Base-by-base conservation (phyloP, 1,139 yeast genomes). In the Hyphopichia khmerensis region DNA sequence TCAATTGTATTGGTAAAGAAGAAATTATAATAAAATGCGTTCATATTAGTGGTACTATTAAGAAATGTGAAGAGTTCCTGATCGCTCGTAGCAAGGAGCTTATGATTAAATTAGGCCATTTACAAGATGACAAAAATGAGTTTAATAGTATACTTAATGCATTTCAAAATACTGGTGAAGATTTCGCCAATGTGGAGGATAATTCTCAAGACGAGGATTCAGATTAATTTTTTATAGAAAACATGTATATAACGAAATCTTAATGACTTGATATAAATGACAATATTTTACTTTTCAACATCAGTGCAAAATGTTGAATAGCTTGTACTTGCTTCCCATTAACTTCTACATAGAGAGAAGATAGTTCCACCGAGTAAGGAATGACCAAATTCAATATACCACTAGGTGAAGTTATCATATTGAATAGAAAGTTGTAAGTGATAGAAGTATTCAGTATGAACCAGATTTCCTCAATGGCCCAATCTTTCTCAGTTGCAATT, bases 41-140 rank as follows among this genome's bases (percentile, higher is more conserved):
- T 2, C 84, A 87, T 47, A 82, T 88, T 0, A 84, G 96, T 54
- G 98, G 97, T 0, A 90, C 98, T 0, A 90, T 93, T 36, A 85
- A 84, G 58, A 89, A 89, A 57, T 78, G 95, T 55, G 95, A 90
- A 58, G 77, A 82, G 51, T 79, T 71, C 47, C 84, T 86, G 0
- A 76, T 82, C 47, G 53, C 69, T 52, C 61, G 77, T 48, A 75
- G 72, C 43, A 56, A 60, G 36, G 61, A 62, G 34, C 51, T 77
- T 31, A 65, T 77, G 62, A 47, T 44, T 35, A 30, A 43, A 29
- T 36, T 54, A n/a, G 48, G 48, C 9, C 41, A 31, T 13, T 21
- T 21, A 11, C 36, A 18, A n/a, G 13, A 31, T 8, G 30, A 15
- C n/a, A 31, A 14, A 6, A 6, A 15, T 9, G 29, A 30, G 3